A percentile compares a stretch with the other conserved stretches of the same genome.
Evolutionary conservation across 108 stramenopile genomes (phyloP).

Genomic region (Mediolabrus comicus): DNA sequence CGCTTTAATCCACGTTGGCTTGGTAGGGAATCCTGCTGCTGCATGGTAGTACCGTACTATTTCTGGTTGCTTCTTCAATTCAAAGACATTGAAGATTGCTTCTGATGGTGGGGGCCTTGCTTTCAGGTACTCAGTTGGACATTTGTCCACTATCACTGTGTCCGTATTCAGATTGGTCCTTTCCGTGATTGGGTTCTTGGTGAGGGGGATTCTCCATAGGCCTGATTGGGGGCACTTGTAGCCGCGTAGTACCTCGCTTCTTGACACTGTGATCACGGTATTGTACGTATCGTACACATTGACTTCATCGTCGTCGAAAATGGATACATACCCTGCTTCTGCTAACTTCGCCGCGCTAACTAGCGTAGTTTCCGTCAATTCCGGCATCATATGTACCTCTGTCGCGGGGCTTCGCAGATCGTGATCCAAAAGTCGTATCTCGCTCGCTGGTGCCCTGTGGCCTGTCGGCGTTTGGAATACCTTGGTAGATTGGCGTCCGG

Average conservation of each 20-base stretch:
- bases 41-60: slow-evolving; percentile 13
- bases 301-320: too few species aligned
- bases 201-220: slow-evolving; percentile 4
- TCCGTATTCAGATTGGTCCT: too few species aligned
- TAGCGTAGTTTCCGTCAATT: background rate
- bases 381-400: too few species aligned
- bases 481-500: background rate
- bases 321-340: background rate
- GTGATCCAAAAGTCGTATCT: background rate
- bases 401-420: background rate
- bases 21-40: slow-evolving; percentile 3
- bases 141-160: too few species aligned
- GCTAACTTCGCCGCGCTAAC: slow-evolving; percentile 8
- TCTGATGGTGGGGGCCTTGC: too few species aligned
- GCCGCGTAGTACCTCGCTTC: background rate
- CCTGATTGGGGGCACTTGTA: too few species aligned
- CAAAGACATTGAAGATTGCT: slow-evolving; percentile 2
- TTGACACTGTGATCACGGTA: background rate
- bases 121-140: too few species aligned
- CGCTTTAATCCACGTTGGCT: slow-evolving; percentile 4
- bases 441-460: background rate
- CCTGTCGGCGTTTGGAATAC: background rate
- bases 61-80: background rate
- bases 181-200: background rate
- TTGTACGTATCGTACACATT: too few species aligned